Conservation (phyloP, 169 alveolate genomes). For the Plasmodium fragile region DNA sequence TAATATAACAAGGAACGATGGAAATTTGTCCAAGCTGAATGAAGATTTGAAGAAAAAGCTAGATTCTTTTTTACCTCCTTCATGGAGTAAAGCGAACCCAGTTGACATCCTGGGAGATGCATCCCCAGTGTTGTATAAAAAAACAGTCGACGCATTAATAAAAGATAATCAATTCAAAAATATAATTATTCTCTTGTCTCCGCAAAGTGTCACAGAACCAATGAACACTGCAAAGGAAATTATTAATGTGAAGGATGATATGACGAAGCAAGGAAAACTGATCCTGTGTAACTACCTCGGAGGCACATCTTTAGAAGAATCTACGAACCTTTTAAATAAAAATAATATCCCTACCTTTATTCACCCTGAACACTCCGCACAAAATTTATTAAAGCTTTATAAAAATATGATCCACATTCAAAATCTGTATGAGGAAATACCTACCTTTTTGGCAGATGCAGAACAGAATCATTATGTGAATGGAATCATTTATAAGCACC, state of each 20-base stretch:
- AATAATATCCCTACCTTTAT: constrained; percentile 82
- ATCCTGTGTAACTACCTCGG: constrained; percentile 82
- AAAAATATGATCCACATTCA: constrained; percentile 54
- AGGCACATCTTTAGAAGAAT: constrained; percentile 81
- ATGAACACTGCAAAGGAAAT: constrained; percentile 67
- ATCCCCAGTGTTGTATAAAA: constrained; percentile 81
- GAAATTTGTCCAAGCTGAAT: constrained; percentile 77
- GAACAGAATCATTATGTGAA: constrained; percentile 34
- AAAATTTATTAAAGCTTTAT: constrained; percentile 29
- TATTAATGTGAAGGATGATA: constrained; percentile 18
- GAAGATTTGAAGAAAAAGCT: constrained; percentile 69
- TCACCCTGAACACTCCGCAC: constrained; percentile 82
- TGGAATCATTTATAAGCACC: constrained; percentile 8
- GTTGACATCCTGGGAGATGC: constrained; percentile 91
- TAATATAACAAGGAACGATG: constrained; percentile 79
- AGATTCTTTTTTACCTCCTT: constrained; percentile 81
- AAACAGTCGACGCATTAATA: constrained; percentile 79
- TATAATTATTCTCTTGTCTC: constrained; percentile 83
- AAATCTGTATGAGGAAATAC: constrained; percentile 45
- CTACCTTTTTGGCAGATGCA: neutral
- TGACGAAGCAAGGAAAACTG: neutral
- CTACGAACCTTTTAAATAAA: constrained; percentile 78
- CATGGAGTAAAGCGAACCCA: constrained; percentile 88
- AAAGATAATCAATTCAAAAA: constrained; percentile 82
- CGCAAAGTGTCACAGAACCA: constrained; percentile 80